Conservation (phyloP, 345 rosid species). For the Brassica nigra region DNA sequence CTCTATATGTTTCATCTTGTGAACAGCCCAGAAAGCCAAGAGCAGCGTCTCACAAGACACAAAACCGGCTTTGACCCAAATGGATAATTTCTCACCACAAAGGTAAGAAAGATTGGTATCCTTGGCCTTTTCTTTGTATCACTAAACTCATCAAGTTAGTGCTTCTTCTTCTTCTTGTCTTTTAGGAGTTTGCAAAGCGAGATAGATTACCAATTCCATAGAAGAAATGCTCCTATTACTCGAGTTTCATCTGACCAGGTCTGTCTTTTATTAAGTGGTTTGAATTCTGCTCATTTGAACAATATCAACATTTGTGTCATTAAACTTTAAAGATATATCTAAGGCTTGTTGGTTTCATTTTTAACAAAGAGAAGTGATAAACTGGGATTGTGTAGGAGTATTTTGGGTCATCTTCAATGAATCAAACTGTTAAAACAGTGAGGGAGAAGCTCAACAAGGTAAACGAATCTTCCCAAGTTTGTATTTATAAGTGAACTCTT, state of each 20-base stretch:
- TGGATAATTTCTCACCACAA: background rate
- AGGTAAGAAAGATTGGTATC: conserved; percentile 19
- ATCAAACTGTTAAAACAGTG: conserved; percentile 68
- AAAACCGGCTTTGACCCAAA: conserved; percentile 9
- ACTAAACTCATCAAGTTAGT: background rate
- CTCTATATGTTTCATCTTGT: background rate
- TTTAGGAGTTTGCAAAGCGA: conserved; percentile 43
- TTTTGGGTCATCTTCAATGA: conserved; percentile 80
- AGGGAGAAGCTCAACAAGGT: conserved; percentile 87
- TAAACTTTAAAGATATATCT: background rate
- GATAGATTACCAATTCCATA: conserved; percentile 37
- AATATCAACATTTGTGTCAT: background rate
- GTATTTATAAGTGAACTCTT: background rate
- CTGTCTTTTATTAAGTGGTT: background rate
- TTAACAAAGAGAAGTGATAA: conserved; percentile 10
- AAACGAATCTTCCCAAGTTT: conserved; percentile 12
- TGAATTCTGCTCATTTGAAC: background rate
- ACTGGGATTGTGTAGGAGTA: conserved; percentile 60
- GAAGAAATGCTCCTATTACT: conserved; percentile 38
- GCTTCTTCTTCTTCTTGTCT: background rate
- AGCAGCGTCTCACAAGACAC: conserved; percentile 10
- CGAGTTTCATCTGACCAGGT: conserved; percentile 83
- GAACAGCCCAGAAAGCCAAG: conserved; percentile 35
- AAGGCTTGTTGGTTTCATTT: background rate
- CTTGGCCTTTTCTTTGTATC: background rate